phyloP scores from a whole-genome alignment of 345 rosid species.

The Dimocarpus longan region DNA sequence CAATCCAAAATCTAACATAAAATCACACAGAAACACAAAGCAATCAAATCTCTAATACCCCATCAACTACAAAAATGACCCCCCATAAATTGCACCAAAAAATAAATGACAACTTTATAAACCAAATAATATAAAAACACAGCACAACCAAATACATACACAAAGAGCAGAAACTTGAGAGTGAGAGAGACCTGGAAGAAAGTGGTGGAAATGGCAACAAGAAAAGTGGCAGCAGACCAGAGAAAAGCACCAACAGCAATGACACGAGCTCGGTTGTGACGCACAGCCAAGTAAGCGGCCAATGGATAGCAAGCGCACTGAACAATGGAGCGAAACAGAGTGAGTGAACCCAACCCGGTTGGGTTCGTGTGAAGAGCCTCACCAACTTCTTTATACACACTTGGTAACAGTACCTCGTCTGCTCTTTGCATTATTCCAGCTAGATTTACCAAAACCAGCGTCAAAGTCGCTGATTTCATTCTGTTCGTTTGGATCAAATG shows the following conservation, averaged over 20 bases:
- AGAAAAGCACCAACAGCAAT: conserved; percentile 72
- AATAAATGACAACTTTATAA: not conserved
- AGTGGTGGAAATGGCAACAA: conserved; percentile 60
- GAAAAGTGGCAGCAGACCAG: conserved; percentile 71
- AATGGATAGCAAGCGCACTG: conserved; percentile 61
- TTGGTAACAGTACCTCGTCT: conserved; percentile 62
- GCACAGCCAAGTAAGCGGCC: conserved; percentile 59
- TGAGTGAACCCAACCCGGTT: conserved; percentile 58
- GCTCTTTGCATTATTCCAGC: conserved; percentile 71
- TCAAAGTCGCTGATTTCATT: conserved; percentile 55
- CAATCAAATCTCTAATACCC: not conserved
- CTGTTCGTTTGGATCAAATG: not conserved
- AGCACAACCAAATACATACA: not conserved
- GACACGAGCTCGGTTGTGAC: conserved; percentile 65
- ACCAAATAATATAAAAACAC: not conserved
- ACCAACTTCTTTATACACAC: conserved; percentile 71
- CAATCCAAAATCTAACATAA: not conserved
- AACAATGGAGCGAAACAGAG: conserved; percentile 62
- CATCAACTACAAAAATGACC: too few species aligned
- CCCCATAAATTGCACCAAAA: too few species aligned
- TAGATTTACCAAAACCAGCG: conserved; percentile 59
- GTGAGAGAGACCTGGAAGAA: conserved; percentile 55
- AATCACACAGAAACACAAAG: not conserved
- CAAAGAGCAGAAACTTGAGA: not conserved
- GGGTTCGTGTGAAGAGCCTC: conserved; percentile 61